Evolutionary conservation across 1,284 basidiomycete genomes (phyloP), one percentile per base, ranked within the genome.

Genomic region (Irpex rosettiformis): DNA sequence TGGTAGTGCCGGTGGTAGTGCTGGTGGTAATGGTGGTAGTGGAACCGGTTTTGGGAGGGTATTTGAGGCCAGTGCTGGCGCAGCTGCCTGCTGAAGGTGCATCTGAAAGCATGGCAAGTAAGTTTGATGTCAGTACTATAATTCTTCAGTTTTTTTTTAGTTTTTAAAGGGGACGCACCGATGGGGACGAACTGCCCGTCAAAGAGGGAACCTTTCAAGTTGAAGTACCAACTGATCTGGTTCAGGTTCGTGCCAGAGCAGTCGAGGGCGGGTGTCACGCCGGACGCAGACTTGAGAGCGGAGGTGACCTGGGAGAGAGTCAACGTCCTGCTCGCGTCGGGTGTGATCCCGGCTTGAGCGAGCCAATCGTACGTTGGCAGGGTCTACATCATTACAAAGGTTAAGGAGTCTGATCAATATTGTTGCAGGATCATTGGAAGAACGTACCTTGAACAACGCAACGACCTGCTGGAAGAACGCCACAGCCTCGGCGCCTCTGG

Each of bases 301-400:
- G 76, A 69, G 18, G 80, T 79, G 52, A 93, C 71, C 40, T 80
- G 69, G 3, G 80, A 74, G 6, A 89, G 77, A 0, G 81, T 82
- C 69, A 84, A 86, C 0, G 86, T 90, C 64, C 73, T 69, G 55
- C 72, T 76, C 1, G 74, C 71, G 21, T 79, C 81, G 5, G 92
- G 92, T 1, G 80, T 82, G 62, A 94, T 93, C 42, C 88, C 89
- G 25, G 79, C 84, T n/a, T 79, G 73, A 16, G 79, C 74, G 30
- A 94, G 82, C 82, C 82, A 92, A 10, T 80, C 75, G 69, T 84
- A 92, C 1, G 91, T 91, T 1, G 89, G 86, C 28, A 91, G 79
- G 10, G 77, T 77, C 83, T 86, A 27, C 13, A n/a, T n/a, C n/a
- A n/a, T n/a, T n/a, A n/a, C 28, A 18, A 2, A 37, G n/a, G 49